Conservation (phyloP, 23 red algal species). For the Pyropia yezoensis region DNA sequence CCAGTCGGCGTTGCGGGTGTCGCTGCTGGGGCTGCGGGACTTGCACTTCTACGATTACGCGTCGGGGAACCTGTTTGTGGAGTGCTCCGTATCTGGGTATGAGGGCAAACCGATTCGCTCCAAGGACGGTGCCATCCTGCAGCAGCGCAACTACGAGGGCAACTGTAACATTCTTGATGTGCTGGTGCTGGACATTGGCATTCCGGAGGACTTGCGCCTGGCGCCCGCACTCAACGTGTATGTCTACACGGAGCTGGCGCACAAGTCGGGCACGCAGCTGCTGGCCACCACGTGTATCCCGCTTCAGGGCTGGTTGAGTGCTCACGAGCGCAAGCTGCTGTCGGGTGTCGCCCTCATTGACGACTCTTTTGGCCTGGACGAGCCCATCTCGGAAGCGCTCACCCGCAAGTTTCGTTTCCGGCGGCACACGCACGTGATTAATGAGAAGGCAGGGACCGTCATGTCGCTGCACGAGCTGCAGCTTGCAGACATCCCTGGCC, state of each 20-base stretch:
- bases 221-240: constrained; percentile 54
- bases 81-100: constrained; percentile 36
- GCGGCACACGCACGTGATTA: constrained; percentile 2
- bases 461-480: background rate
- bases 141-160: constrained; percentile 55
- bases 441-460: constrained; percentile 6
- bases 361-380: constrained; percentile 64
- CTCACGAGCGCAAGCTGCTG: constrained; percentile 38
- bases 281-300: constrained; percentile 47
- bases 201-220: constrained; percentile 50
- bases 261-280: constrained; percentile 20
- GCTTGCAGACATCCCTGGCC: too few relatives aligned
- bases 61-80: constrained; percentile 35
- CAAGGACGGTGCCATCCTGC: constrained; percentile 47
- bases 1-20: constrained; percentile 48
- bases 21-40: constrained; percentile 58
- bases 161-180: constrained; percentile 66
- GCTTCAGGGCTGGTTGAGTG: constrained; percentile 41
- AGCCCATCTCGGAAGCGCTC: constrained; percentile 40
- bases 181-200: constrained; percentile 40
- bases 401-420: constrained; percentile 1
- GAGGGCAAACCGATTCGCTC: constrained; percentile 30
- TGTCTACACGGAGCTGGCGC: constrained; percentile 35
- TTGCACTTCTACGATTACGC: constrained; percentile 55
- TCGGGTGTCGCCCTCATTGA: constrained; percentile 47